Evolutionary conservation across 2,329 filamentous ascomycete genomes (phyloP).

Genomic region (Cordyceps javanica): DNA sequence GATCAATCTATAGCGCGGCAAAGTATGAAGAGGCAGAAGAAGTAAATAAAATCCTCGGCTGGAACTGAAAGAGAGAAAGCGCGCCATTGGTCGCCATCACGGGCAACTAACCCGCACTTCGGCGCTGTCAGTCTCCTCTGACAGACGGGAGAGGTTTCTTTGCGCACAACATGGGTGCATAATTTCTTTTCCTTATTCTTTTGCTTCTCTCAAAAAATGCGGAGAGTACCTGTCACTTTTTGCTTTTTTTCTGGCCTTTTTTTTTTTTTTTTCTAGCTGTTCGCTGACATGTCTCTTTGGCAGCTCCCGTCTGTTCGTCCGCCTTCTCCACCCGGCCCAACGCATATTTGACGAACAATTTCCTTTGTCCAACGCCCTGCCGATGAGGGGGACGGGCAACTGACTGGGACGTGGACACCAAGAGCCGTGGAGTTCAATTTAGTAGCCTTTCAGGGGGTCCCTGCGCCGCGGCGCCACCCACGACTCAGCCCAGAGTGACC

Average conservation of each 20-base stretch:
- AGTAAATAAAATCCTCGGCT: neutral
- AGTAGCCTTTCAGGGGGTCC: conserved; percentile 1
- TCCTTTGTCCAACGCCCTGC: conserved; percentile 92
- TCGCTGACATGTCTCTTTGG: neutral
- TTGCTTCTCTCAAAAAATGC: neutral
- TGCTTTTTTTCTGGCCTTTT: too few relatives aligned
- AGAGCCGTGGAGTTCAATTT: conserved; percentile 1
- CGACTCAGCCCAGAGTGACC: neutral
- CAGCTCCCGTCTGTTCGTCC: conserved; percentile 10
- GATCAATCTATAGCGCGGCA: neutral
- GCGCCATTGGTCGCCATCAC: too few relatives aligned
- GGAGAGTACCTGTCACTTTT: conserved; percentile 1
- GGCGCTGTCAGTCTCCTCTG: too few relatives aligned
- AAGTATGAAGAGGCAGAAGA: neutral
- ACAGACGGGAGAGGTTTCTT: too few relatives aligned
- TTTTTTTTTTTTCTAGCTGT: too few relatives aligned
- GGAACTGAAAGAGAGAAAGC: neutral
- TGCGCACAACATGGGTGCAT: neutral
- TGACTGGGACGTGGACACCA: neutral
- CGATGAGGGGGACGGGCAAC: conserved; percentile 34
- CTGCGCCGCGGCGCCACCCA: conserved; percentile 8
- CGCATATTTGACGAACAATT: conserved; percentile 27
- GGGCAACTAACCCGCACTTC: too few relatives aligned
- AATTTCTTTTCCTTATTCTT: neutral
- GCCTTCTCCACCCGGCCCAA: neutral